Evolutionary conservation across 2,329 filamentous ascomycete species (phyloP).

Genomic region (Colletotrichum sp.): DNA sequence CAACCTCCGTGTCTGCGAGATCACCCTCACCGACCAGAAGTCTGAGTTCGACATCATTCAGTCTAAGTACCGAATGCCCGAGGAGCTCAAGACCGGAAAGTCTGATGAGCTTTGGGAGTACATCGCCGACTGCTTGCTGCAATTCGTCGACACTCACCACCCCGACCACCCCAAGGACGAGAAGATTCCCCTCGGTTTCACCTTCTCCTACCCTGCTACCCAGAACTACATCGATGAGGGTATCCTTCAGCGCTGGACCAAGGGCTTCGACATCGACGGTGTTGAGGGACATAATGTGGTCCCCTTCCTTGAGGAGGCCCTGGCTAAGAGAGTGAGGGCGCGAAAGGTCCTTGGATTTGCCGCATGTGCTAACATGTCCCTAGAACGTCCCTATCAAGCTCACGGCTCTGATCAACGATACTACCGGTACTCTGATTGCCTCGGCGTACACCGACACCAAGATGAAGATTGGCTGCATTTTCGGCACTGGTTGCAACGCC

Average conservation of each 20-base stretch:
- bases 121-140: constrained; percentile 88
- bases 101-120: constrained; percentile 93
- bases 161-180: constrained; percentile 66
- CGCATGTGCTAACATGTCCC: not conserved
- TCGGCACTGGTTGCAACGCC: constrained; percentile 97
- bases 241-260: constrained; percentile 93
- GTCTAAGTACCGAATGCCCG: constrained; percentile 94
- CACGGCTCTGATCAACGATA: constrained; percentile 95
- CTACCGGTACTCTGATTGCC: constrained; percentile 94
- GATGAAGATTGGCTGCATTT: constrained; percentile 97
- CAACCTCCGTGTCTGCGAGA: constrained; percentile 93
- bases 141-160: constrained; percentile 89
- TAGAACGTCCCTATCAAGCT: constrained; percentile 91
- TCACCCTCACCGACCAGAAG: constrained; percentile 84
- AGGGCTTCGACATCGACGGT: constrained; percentile 92
- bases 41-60: constrained; percentile 95
- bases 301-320: constrained; percentile 81
- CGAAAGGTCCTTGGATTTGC: not conserved
- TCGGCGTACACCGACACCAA: constrained; percentile 94
- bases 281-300: constrained; percentile 93
- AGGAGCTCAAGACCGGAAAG: constrained; percentile 86
- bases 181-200: constrained; percentile 85
- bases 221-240: constrained; percentile 95
- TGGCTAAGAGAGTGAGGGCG: constrained; percentile 66
- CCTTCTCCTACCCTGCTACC: constrained; percentile 93